A percentile compares a stretch with the other conserved stretches of the same genome.
These are phyloP conservation scores for Hypoxylon sp. DNA, from an alignment of 2,329 filamentous ascomycete genomes.

Conservation along the genomic window DNA sequence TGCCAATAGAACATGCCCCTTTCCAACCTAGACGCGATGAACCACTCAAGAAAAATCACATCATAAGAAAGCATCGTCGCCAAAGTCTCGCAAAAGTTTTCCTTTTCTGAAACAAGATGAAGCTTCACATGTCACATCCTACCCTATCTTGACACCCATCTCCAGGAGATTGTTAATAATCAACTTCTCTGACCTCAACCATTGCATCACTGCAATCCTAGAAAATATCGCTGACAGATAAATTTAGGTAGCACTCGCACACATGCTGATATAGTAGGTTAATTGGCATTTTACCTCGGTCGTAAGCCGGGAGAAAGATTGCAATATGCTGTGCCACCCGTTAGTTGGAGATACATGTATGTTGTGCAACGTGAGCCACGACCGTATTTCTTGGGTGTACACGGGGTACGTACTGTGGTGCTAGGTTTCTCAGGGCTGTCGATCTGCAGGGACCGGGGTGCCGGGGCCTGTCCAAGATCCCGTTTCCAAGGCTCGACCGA, in stretches of 20 bases:
- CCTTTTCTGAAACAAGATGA: background rate
- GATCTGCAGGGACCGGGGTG: background rate
- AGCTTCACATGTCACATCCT: background rate
- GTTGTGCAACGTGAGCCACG: background rate
- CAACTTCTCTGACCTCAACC: background rate
- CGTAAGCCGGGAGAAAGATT: background rate
- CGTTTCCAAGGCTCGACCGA: background rate
- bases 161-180: background rate
- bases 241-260: too few relatives aligned
- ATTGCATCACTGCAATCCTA: too few relatives aligned
- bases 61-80: background rate
- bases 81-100: background rate
- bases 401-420: background rate
- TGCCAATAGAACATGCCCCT: background rate
- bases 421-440: background rate
- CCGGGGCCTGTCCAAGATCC: background rate
- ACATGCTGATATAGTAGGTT: background rate
- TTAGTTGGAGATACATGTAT: background rate
- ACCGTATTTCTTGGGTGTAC: background rate
- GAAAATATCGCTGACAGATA: too few relatives aligned
- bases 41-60: background rate
- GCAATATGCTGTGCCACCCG: background rate
- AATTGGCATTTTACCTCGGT: background rate
- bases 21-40: background rate
- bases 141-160: background rate